Evolutionary conservation across 2,329 filamentous ascomycete species (phyloP), one percentile per base, ranked within the genome.

Genomic region (Diaporthe ampelina): DNA sequence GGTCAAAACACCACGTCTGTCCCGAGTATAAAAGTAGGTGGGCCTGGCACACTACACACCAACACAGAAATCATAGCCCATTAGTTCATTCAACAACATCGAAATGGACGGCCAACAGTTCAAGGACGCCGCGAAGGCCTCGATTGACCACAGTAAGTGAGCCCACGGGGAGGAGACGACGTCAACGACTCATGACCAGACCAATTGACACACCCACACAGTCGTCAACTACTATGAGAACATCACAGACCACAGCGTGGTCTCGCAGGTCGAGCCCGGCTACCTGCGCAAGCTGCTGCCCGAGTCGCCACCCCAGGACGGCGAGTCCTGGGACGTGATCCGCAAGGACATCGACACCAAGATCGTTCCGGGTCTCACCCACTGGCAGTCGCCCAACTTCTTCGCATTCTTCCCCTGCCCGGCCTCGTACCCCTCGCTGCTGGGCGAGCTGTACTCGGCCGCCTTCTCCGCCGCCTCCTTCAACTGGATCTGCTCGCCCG

Each of bases 401-500:
- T 94, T 98, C 91, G 96, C 96, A 58, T 98, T 97, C 87, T 98
- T 97, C 84, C 94, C 96, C 1, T 94, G 94, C 67, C 92, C 91
- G 32, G 92, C 92, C 70, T 94, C 93, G 48, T 98, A 93, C 81
- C 95, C 96, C 0, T 91, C 92, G 37, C 96, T 98, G 82, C 89
- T 98, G 15, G 96, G 95, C 26, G 96, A 98, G 84, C 92, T 98
- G 86, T 98, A 98, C 87, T 94, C 92, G 57, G 92, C 94, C 7
- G 93, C 95, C 9, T 95, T 98, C 84, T 97, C 92, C 17, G 94
- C 94, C 21, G 95, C 96, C 1, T 95, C 95, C 52, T 98, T 98
- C 88, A 98, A 98, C 84, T 98, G 96, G 96, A 92, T 98, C 77
- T 98, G 96, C 84, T 95, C 93, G 8, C 96, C 96, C 0, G 95